Base-by-base conservation (phyloP, 164 flowering plant genomes). In the Stephania japonica region DNA sequence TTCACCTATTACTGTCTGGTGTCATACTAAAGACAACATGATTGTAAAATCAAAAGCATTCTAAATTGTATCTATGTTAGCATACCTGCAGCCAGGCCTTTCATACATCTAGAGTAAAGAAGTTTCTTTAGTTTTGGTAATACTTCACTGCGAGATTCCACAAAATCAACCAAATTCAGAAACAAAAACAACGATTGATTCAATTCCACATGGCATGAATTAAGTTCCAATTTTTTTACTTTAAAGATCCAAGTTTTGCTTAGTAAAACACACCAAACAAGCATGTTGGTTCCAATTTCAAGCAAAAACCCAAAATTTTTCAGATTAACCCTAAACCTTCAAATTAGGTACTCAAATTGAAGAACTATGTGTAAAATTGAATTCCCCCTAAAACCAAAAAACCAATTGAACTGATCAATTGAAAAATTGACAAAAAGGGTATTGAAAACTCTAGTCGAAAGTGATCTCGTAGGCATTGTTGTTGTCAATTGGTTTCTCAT, bases 101-200 rank as follows among this genome's bases (percentile, higher is more conserved):
- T n/a, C n/a, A n/a, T n/a, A n/a, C n/a, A n/a, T n/a, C n/a, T n/a
- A n/a, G n/a, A n/a, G n/a, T n/a, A n/a, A n/a, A n/a, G n/a, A n/a
- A n/a, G n/a, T n/a, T n/a, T n/a, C n/a, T n/a, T n/a, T n/a, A n/a
- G n/a, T n/a, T n/a, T n/a, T n/a, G n/a, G n/a, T 81, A 96, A 84
- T 80, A 79, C 83, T 42, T 73, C 88, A 79, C 99, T 96, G 91
- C 78, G 75, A 76, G 72, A 72, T 70, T 38, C 63, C 43, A 61
- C 24, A 72, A 71, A 56, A 56, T 19, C 23, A 75, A 53, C 19
- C 69, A 77, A 25, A 38, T 24, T 47, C 18, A 42, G 61, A 38
- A 23, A 21, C 6, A 67, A 21, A 44, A 47, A 69, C 4, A 10
- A 62, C 21, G 14, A 49, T 49, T 49, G 56, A 10, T 49, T 10